A percentile compares a stretch with the other conserved stretches of the same genome.
These are phyloP conservation scores for Apophysomyces ossiformis DNA, from an alignment of 371 early-diverging fungal genomes.

Conservation along the genomic window DNA sequence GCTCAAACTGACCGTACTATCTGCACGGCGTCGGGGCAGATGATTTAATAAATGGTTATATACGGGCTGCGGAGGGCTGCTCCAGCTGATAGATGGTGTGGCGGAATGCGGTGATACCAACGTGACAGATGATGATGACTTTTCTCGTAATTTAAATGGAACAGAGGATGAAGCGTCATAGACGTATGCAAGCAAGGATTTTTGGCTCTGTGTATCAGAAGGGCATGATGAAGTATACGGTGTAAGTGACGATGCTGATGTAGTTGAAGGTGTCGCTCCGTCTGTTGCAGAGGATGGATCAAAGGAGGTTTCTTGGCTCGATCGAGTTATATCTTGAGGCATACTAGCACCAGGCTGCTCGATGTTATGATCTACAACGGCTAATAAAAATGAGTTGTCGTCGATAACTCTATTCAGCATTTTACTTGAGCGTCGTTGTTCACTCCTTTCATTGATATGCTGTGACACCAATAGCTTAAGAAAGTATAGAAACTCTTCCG, in stretches of 20 bases:
- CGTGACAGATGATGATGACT: constrained; percentile 41
- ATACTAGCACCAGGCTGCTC: constrained; percentile 1
- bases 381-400: neutral
- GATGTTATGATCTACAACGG: neutral
- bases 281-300: constrained; percentile 11
- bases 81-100: constrained; percentile 38
- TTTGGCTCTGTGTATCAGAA: constrained; percentile 31
- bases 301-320: neutral
- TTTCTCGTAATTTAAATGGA: constrained; percentile 48
- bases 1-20: constrained; percentile 4
- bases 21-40: constrained; percentile 15
- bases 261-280: neutral
- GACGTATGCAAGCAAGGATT: constrained; percentile 41
- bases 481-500: constrained; percentile 35
- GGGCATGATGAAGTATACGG: constrained; percentile 22
- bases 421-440: constrained; percentile 1
- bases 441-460: constrained; percentile 27
- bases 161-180: constrained; percentile 37
- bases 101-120: constrained; percentile 32
- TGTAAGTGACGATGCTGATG: constrained; percentile 29
- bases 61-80: constrained; percentile 30
- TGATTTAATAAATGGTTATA: constrained; percentile 22
- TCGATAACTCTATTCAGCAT: neutral
- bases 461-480: constrained; percentile 35
- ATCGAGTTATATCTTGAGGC: constrained; percentile 9